phyloP scores from a whole-genome alignment of 306 rosid genomes.

The Canavalia gladiata region DNA sequence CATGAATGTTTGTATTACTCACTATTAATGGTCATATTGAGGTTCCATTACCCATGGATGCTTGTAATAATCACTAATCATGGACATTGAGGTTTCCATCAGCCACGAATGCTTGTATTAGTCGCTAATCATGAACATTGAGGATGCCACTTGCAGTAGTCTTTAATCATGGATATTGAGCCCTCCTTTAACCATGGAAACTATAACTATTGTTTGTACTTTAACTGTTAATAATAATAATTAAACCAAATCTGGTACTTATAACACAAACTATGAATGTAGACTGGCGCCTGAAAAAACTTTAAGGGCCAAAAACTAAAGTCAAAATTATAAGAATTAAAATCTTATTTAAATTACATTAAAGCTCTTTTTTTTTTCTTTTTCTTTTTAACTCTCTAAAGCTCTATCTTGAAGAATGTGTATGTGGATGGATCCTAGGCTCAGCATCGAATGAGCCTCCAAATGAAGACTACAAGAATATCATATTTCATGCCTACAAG shows the following conservation, averaged over 20 bases:
- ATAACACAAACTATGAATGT: too few relatives aligned
- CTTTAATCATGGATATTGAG: neutral
- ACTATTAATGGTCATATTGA: neutral
- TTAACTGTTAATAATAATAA: neutral
- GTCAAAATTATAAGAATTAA: neutral
- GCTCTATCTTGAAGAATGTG: slow-evolving; percentile 20
- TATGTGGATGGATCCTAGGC: slow-evolving; percentile 52
- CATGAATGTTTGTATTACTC: neutral
- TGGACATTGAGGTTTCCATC: neutral
- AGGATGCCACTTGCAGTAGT: neutral
- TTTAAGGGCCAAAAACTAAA: neutral
- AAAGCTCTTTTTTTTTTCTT: slow-evolving; percentile 11
- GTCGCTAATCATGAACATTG: neutral
- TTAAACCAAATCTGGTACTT: too few relatives aligned
- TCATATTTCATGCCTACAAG: slow-evolving; percentile 6
- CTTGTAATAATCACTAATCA: neutral
- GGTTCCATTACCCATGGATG: neutral
- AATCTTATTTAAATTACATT: neutral
- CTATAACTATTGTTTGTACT: neutral
- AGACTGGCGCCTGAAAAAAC: neutral
- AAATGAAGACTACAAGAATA: slow-evolving; percentile 44
- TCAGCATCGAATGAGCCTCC: slow-evolving; percentile 36
- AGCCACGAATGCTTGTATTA: neutral
- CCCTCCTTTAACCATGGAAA: neutral
- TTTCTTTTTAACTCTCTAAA: slow-evolving; percentile 21